Evolutionary conservation across 768 basidiomycete species (phyloP), one percentile per base, ranked within the genome.

Genomic region (Kwoniella dendrophila): DNA sequence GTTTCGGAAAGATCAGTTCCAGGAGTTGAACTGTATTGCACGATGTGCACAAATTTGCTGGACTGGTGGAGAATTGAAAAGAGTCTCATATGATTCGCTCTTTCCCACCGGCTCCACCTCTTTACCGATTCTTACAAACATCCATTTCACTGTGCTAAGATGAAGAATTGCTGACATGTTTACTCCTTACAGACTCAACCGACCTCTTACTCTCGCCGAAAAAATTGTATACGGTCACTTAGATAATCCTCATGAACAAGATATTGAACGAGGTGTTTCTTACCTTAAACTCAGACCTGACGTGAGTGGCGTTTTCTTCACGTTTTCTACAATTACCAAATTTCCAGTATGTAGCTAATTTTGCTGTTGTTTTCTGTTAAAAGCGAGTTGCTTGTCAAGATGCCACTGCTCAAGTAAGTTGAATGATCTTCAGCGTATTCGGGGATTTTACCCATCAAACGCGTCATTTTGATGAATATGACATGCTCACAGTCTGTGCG

Each of bases 191-290:
- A 95, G 93, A 78, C 83, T 96, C 71, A 85, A 88, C 73, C 90
- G 92, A 34, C 93, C 93, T 43, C 81, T 96, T 80, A 96, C 94
- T 16, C 81, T 95, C 71, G 93, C 94, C 62, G 94, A 97, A 81
- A 96, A 97, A 86, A 89, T 96, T 75, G 83, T 97, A 40, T 99
- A 99, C 80, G 96, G 96, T 59, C 96, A 99, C 83, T 85, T 98
- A 71, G 95, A 97, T 81, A 90, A 97, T 81, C 87, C 95, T 56
- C 87, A 88, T 58, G 69, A 75, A 56, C 72, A 74, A 58, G 76
- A 75, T 47, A 75, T 99, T 76, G 85, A 85, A 62, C 89, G 95
- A 52, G 96, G 96, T 59, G 85, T 84, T 56, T 94, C 91, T 78
- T 98, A 99, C 83, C 87, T 99, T 81, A 97, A 92, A 83, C 88